A percentile compares a stretch with the other conserved stretches of the same genome.
phyloP scores from a whole-genome alignment of 2,329 filamentous ascomycete species.

The Stagonosporopsis rhizophila region DNA sequence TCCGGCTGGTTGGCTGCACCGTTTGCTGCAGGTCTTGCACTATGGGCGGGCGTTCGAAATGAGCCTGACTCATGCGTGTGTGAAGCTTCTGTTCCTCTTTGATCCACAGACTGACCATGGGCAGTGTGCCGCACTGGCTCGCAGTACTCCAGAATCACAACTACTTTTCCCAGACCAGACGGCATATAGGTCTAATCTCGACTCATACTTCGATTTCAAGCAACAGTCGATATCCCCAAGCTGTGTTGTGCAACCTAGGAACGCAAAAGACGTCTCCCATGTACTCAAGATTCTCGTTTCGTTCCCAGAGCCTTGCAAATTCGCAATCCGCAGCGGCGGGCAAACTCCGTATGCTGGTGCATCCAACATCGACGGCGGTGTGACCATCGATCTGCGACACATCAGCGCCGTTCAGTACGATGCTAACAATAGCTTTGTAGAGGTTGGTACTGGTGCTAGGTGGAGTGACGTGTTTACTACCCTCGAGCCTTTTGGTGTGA shows the following conservation, averaged over 20 bases:
- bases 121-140: constrained; percentile 19
- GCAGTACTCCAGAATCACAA: constrained; percentile 12
- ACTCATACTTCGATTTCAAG: constrained; percentile 32
- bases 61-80: constrained; percentile 10
- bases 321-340: constrained; percentile 36
- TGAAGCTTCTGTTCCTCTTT: not conserved
- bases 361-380: constrained; percentile 38
- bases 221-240: constrained; percentile 30
- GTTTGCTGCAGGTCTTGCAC: constrained; percentile 17
- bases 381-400: constrained; percentile 36
- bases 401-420: constrained; percentile 31
- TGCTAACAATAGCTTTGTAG: constrained; percentile 21
- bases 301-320: constrained; percentile 21
- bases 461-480: constrained; percentile 37
- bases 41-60: not conserved
- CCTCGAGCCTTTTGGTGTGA: constrained; percentile 32
- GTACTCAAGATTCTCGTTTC: constrained; percentile 24
- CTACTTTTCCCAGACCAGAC: constrained; percentile 25
- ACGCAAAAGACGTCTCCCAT: constrained; percentile 25
- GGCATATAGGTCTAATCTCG: constrained; percentile 22
- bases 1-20: constrained; percentile 11
- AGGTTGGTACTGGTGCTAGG: constrained; percentile 33
- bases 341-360: constrained; percentile 35
- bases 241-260: constrained; percentile 35
- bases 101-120: not conserved